Percentiles rank a stretch among this genome's conserved stretches.
These are phyloP conservation scores for Corchorus capsularis DNA, from an alignment of 345 rosid genomes.

Conservation along the genomic window DNA sequence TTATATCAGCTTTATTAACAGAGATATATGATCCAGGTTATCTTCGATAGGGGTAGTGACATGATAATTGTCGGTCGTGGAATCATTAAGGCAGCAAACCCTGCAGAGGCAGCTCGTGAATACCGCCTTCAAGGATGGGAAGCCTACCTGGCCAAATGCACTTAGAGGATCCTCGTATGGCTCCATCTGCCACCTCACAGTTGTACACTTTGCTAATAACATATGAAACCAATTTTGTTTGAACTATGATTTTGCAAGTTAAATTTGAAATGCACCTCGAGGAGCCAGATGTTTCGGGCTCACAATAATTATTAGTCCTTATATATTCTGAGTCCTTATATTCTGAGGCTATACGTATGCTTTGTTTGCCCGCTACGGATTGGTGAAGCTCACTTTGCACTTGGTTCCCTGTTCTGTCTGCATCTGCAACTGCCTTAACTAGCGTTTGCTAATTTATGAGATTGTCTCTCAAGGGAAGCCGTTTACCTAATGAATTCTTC, in stretches of 20 bases:
- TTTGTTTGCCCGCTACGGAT: neutral
- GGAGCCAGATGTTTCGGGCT: neutral
- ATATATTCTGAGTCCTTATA: too few relatives aligned
- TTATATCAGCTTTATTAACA: neutral
- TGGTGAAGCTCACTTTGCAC: neutral
- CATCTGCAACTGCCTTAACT: neutral
- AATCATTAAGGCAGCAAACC: conserved; percentile 81
- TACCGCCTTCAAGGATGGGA: conserved; percentile 96
- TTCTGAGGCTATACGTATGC: too few relatives aligned
- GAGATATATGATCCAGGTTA: conserved; percentile 48
- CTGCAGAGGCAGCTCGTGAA: conserved; percentile 73
- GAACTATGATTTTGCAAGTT: conserved; percentile 5
- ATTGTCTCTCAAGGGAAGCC: too few relatives aligned
- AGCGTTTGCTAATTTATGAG: neutral
- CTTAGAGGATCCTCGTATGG: neutral
- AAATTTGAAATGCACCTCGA: neutral
- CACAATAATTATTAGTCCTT: neutral
- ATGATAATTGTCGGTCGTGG: conserved; percentile 97
- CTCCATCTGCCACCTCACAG: neutral
- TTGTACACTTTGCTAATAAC: neutral
- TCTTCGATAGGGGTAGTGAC: conserved; percentile 86
- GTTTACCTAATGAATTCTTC: too few relatives aligned
- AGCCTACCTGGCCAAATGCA: conserved; percentile 78
- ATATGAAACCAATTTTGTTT: neutral
- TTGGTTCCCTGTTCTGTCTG: neutral